Percentiles rank a stretch among this genome's conserved stretches.
Conservation (phyloP, 805 yeast species). For the Isabelozyma pseudorhagii region DNA sequence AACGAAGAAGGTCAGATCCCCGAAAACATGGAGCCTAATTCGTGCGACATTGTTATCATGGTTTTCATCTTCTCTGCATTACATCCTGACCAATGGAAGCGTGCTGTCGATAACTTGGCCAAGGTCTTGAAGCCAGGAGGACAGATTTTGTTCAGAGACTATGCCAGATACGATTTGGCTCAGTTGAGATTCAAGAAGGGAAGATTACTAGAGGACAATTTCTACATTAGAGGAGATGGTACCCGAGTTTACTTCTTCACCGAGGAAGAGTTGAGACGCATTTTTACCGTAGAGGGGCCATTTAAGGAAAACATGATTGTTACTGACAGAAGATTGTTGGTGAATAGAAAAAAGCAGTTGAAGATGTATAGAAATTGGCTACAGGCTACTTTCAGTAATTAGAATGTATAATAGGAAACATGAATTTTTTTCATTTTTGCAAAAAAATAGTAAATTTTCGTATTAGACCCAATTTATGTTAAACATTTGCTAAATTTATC, state of each 20-base stretch:
- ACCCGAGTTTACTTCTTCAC: conserved; percentile 96
- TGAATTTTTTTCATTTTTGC: too few relatives aligned
- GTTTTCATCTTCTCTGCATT: conserved; percentile 91
- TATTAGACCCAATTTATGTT: too few relatives aligned
- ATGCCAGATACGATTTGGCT: conserved; percentile 93
- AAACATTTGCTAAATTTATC: not conserved
- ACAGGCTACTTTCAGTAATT: conserved; percentile 49
- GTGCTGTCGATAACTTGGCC: conserved; percentile 68
- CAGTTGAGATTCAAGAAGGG: conserved; percentile 91
- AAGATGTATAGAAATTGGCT: conserved; percentile 98
- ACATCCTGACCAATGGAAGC: conserved; percentile 86
- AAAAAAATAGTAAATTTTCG: too few relatives aligned
- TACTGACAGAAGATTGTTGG: conserved; percentile 85
- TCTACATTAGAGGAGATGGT: conserved; percentile 96
- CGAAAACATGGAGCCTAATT: conserved; percentile 73
- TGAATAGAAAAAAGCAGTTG: conserved; percentile 85
- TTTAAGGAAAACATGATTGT: conserved; percentile 77
- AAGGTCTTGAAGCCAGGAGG: conserved; percentile 92
- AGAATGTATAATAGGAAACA: not conserved
- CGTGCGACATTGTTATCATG: conserved; percentile 91
- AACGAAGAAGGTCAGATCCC: conserved; percentile 73
- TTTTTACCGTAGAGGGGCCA: conserved; percentile 48
- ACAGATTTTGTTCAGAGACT: conserved; percentile 82
- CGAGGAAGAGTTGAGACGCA: conserved; percentile 79
- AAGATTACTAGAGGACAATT: conserved; percentile 83